These are phyloP conservation scores for Vitellaria paradoxa DNA, from an alignment of 179 eudicot genomes.

Conservation along the genomic window DNA sequence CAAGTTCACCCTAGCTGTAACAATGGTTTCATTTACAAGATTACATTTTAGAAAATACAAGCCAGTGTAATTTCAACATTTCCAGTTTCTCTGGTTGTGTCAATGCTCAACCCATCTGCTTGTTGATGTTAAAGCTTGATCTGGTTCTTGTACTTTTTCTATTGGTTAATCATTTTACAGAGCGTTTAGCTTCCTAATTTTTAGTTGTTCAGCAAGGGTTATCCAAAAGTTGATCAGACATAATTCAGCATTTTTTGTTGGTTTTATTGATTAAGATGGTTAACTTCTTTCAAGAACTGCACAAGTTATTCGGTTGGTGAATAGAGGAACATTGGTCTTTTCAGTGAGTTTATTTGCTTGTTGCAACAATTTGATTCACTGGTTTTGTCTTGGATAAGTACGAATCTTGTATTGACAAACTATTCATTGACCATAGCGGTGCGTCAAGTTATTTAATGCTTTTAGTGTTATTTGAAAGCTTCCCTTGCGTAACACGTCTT, in stretches of 20 bases:
- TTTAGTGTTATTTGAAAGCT: background rate
- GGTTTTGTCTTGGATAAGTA: background rate
- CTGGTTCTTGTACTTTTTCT: background rate
- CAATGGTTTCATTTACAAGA: background rate
- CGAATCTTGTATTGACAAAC: background rate
- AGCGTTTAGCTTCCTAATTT: background rate
- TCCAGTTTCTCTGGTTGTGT: background rate
- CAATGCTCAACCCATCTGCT: background rate
- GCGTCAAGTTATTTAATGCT: background rate
- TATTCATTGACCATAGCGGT: background rate
- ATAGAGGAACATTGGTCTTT: background rate
- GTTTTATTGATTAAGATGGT: background rate
- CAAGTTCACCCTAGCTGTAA: background rate
- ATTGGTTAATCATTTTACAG: background rate
- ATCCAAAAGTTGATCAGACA: background rate
- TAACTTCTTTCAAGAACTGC: background rate
- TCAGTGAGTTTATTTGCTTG: background rate
- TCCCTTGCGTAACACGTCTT: background rate
- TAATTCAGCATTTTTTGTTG: background rate
- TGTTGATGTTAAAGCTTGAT: background rate
- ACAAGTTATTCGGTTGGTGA: background rate
- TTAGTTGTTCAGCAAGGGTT: background rate
- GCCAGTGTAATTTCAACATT: background rate
- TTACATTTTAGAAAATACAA: background rate
- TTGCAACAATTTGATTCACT: background rate